phyloP scores from a whole-genome alignment of 495 filamentous ascomycete species.

The Penicillium argentinense region DNA sequence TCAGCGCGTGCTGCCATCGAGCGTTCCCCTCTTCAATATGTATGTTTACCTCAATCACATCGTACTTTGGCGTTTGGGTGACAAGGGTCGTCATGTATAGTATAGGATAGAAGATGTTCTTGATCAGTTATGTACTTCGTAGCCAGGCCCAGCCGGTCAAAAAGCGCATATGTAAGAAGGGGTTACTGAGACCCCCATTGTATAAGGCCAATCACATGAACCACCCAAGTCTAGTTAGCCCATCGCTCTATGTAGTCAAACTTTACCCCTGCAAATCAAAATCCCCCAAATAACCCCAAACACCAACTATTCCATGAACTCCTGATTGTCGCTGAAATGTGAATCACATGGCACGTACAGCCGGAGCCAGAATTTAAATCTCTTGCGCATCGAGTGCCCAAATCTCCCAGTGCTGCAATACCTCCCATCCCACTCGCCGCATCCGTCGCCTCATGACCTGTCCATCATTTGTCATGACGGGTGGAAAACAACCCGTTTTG shows the following conservation, averaged over 20 bases:
- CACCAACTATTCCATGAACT: conserved; percentile 1
- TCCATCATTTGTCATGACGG: conserved; percentile 13
- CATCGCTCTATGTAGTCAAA: neutral
- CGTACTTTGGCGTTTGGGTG: too few species aligned
- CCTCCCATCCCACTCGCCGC: conserved; percentile 43
- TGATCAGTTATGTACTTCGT: neutral
- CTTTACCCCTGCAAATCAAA: neutral
- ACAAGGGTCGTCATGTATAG: too few species aligned
- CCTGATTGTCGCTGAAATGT: neutral
- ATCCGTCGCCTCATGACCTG: conserved; percentile 31
- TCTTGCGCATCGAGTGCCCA: conserved; percentile 46
- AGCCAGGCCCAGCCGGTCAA: neutral
- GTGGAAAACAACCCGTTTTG: conserved; percentile 1
- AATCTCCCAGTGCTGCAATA: conserved; percentile 42
- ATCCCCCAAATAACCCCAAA: neutral
- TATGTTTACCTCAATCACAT: too few species aligned
- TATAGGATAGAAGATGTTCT: neutral
- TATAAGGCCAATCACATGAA: neutral
- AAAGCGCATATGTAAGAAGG: too few species aligned
- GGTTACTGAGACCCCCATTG: too few species aligned
- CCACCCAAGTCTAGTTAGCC: neutral
- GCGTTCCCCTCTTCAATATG: too few species aligned
- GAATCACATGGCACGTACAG: neutral
- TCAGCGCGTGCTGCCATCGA: too few species aligned
- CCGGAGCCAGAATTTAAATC: conserved; percentile 23